phyloP scores from a whole-genome alignment of 1,284 basidiomycete species.

The Phenoliferia sp. region DNA sequence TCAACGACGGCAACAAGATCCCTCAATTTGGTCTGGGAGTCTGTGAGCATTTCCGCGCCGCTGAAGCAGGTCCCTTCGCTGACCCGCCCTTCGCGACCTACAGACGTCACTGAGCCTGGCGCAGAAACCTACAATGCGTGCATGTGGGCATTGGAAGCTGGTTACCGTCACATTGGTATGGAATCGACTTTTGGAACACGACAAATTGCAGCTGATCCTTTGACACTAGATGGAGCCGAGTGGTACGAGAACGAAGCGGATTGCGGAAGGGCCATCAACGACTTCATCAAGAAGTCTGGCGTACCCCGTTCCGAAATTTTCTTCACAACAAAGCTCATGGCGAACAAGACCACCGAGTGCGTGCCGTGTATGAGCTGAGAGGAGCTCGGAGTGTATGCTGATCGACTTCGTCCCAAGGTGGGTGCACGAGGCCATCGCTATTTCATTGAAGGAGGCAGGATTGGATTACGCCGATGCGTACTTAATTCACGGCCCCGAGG shows the following conservation, averaged over 20 bases:
- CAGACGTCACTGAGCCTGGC: conserved; percentile 23
- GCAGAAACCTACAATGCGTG: conserved; percentile 31
- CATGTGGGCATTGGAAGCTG: conserved; percentile 23
- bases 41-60: neutral
- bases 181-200: neutral
- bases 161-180: conserved; percentile 1
- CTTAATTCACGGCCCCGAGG: conserved; percentile 63
- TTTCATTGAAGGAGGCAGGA: conserved; percentile 15
- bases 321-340: conserved; percentile 28
- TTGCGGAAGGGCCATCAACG: conserved; percentile 32
- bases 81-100: neutral
- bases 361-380: neutral
- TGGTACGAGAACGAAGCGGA: conserved; percentile 35
- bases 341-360: conserved; percentile 19
- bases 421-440: conserved; percentile 22
- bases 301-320: conserved; percentile 22
- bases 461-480: conserved; percentile 64
- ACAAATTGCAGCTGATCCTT: neutral
- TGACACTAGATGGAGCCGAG: conserved; percentile 19
- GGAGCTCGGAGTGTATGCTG: conserved; percentile 12
- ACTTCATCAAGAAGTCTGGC: conserved; percentile 21
- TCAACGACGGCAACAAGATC: conserved; percentile 43
- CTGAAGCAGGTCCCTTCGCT: neutral
- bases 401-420: too few relatives aligned
- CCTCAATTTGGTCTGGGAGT: conserved; percentile 29